Conservation (phyloP, 2,329 filamentous ascomycete species). For the Penicillium olsonii region DNA sequence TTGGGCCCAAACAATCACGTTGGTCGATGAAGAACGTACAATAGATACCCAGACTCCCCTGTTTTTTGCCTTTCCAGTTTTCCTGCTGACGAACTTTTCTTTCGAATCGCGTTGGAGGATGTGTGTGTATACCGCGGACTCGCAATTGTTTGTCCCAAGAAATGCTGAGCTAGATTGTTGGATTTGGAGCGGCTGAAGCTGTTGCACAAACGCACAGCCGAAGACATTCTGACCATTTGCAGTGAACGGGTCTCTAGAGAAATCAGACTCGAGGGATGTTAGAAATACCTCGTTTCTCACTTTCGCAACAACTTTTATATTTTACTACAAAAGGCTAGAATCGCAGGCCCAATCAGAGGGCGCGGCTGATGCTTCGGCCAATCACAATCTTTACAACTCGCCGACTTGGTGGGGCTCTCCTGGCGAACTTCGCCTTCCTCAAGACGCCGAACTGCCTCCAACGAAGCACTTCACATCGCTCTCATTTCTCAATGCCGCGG, state of each 20-base stretch:
- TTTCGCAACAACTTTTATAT: not conserved
- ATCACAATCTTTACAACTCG: conserved; percentile 3
- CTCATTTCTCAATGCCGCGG: conserved; percentile 6
- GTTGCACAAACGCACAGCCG: not conserved
- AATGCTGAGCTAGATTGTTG: not conserved
- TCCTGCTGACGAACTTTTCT: not conserved
- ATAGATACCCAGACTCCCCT: conserved; percentile 7
- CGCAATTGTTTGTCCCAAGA: not conserved
- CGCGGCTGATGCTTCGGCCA: not conserved
- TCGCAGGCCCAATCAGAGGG: not conserved
- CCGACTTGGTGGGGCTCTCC: conserved; percentile 7
- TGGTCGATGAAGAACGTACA: conserved; percentile 3
- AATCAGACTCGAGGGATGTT: too few species aligned
- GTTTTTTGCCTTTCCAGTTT: not conserved
- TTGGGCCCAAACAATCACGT: not conserved
- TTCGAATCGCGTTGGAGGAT: too few species aligned
- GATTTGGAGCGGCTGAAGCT: not conserved
- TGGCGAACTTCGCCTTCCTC: conserved; percentile 6
- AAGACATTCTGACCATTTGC: not conserved
- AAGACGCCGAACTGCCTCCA: conserved; percentile 6
- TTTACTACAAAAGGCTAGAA: not conserved
- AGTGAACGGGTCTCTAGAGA: not conserved
- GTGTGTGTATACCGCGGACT: not conserved
- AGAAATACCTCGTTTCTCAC: not conserved
- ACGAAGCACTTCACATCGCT: not conserved